phyloP scores from a whole-genome alignment of 805 yeast species.

The Metschnikowia sp. region DNA sequence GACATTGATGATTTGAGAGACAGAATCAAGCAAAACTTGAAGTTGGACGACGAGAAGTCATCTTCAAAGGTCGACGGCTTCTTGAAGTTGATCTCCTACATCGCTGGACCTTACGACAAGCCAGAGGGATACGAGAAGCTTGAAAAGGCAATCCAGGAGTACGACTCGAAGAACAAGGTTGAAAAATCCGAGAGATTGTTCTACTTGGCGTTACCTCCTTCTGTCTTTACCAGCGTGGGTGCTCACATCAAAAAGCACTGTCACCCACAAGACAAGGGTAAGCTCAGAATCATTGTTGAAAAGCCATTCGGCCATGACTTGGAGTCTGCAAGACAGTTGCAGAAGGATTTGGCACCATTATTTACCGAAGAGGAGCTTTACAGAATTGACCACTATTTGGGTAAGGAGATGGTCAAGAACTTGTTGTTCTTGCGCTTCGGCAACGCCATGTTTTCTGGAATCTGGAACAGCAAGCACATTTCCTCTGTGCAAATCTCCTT shows the following conservation, averaged over 20 bases:
- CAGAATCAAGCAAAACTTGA: constrained; percentile 63
- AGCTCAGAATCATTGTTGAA: constrained; percentile 81
- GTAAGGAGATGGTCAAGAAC: constrained; percentile 97
- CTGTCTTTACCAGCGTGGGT: constrained; percentile 81
- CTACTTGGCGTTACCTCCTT: constrained; percentile 94
- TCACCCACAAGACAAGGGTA: constrained; percentile 54
- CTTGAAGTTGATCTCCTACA: constrained; percentile 61
- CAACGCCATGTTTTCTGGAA: constrained; percentile 80
- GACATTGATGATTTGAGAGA: constrained; percentile 61
- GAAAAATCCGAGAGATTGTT: constrained; percentile 71
- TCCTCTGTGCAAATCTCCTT: constrained; percentile 82
- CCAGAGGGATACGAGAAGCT: constrained; percentile 69
- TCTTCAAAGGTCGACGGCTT: constrained; percentile 55
- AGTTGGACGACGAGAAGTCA: constrained; percentile 42
- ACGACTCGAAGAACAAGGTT: constrained; percentile 50
- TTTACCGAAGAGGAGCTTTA: constrained; percentile 88
- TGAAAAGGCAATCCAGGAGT: constrained; percentile 49
- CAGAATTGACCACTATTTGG: constrained; percentile 96
- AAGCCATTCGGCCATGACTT: constrained; percentile 97
- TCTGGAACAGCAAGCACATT: constrained; percentile 82
- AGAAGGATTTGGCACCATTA: constrained; percentile 72
- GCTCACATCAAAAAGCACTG: constrained; percentile 62
- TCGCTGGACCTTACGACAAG: constrained; percentile 75
- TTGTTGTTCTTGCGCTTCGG: constrained; percentile 86
- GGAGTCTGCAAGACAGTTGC: constrained; percentile 71